Percentiles rank a stretch among this genome's conserved stretches.
Conservation (phyloP, 1,284 basidiomycete genomes). For the Coniferiporia weirii region DNA sequence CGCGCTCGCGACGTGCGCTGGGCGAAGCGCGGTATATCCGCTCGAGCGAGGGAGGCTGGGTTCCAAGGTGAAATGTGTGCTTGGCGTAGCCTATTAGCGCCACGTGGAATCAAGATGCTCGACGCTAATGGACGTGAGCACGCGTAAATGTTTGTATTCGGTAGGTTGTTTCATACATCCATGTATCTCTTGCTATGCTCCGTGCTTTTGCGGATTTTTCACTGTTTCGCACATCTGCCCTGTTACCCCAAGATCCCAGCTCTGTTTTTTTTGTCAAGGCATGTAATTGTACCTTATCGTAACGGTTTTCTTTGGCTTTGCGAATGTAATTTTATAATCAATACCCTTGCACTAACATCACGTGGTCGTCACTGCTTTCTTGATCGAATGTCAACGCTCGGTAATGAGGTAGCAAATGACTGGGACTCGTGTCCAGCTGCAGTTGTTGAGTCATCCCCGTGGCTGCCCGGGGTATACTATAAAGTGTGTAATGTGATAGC, state of each 20-base stretch:
- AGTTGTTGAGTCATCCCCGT: background rate
- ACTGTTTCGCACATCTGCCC: background rate
- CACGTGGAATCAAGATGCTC: conserved; percentile 52
- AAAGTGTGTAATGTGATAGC: background rate
- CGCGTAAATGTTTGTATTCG: background rate
- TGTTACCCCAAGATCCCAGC: background rate
- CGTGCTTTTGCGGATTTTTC: background rate
- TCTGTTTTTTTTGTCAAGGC: background rate
- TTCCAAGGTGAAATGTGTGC: conserved; percentile 73
- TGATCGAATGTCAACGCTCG: no score
- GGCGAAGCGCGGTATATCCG: conserved; percentile 60
- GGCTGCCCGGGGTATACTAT: background rate
- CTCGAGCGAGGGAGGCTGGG: conserved; percentile 59
- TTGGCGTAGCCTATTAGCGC: conserved; percentile 56
- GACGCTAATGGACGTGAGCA: conserved; percentile 44
- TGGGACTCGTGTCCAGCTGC: no score
- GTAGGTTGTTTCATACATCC: background rate
- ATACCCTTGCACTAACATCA: background rate
- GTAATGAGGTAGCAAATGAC: no score
- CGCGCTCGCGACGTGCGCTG: conserved; percentile 66
- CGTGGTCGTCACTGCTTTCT: no score
- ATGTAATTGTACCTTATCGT: background rate
- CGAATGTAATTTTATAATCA: background rate
- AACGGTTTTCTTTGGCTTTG: background rate
- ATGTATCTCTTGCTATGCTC: background rate